These are phyloP conservation scores for Prototheca cutis DNA, from an alignment of 163 green algal species.

Conservation along the genomic window DNA sequence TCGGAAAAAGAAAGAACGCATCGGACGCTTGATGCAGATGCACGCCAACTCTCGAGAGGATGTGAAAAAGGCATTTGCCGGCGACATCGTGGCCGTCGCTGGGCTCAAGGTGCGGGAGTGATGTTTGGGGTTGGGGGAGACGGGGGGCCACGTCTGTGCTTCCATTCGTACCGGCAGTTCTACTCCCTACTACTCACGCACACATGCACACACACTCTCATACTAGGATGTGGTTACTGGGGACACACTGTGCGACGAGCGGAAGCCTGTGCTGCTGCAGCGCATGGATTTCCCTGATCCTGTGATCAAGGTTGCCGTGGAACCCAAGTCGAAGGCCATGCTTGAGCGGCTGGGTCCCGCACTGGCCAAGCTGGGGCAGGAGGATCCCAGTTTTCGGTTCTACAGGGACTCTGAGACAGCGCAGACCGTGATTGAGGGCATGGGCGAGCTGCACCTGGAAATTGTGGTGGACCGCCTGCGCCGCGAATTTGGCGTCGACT, in stretches of 20 bases:
- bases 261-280: constrained; percentile 88
- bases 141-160: neutral
- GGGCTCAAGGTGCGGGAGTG: constrained; percentile 71
- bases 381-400: constrained; percentile 97
- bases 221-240: constrained; percentile 62
- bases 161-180: too few relatives aligned
- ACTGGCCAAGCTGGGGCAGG: constrained; percentile 92
- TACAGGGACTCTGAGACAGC: constrained; percentile 89
- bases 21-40: constrained; percentile 95
- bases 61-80: constrained; percentile 66
- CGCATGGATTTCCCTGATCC: constrained; percentile 99
- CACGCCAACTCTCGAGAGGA: constrained; percentile 94
- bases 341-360: constrained; percentile 90
- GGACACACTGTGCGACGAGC: constrained; percentile 93
- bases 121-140: neutral
- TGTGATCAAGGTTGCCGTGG: constrained; percentile 97
- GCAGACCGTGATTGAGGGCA: constrained; percentile 88
- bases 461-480: constrained; percentile 96
- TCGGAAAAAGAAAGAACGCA: constrained; percentile 95
- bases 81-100: constrained; percentile 93
- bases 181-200: too few relatives aligned
- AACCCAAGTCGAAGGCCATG: constrained; percentile 96
- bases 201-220: too few relatives aligned
- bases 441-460: constrained; percentile 98
- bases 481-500: constrained; percentile 96